Conservation (phyloP, 495 filamentous ascomycete species). For the Podospora pseudopauciseta region DNA sequence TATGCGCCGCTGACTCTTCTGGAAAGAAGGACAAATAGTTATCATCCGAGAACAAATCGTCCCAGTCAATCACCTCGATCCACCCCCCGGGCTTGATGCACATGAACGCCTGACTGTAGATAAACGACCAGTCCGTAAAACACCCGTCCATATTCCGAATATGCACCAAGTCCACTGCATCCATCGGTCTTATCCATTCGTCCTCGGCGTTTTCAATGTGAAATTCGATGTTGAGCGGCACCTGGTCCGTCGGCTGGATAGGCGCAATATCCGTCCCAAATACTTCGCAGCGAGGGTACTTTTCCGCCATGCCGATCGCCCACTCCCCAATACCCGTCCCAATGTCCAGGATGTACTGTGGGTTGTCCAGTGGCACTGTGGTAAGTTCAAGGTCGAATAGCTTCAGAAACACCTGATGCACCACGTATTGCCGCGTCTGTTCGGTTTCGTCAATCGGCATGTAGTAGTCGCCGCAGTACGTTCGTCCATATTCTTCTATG, state of each 20-base stretch:
- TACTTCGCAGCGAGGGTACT: conserved; percentile 59
- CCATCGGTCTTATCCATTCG: conserved; percentile 51
- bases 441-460: conserved; percentile 76
- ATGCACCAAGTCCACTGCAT: conserved; percentile 65
- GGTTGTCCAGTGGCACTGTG: conserved; percentile 52
- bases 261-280: conserved; percentile 67
- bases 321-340: conserved; percentile 70
- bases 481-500: conserved; percentile 59
- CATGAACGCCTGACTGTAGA: conserved; percentile 58
- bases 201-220: conserved; percentile 66
- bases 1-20: conserved; percentile 35
- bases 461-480: conserved; percentile 66
- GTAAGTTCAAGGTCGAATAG: conserved; percentile 59
- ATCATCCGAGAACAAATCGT: conserved; percentile 37
- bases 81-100: conserved; percentile 63
- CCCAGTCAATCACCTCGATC: conserved; percentile 60
- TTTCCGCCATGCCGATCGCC: conserved; percentile 68
- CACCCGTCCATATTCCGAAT: conserved; percentile 60
- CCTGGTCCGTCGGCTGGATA: conserved; percentile 50
- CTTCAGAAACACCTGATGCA: conserved; percentile 62
- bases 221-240: conserved; percentile 64
- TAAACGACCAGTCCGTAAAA: conserved; percentile 57
- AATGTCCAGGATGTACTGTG: conserved; percentile 60
- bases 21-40: conserved; percentile 43
- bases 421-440: conserved; percentile 64